Conservation (phyloP, 768 basidiomycete genomes). For the Russula virescens region DNA sequence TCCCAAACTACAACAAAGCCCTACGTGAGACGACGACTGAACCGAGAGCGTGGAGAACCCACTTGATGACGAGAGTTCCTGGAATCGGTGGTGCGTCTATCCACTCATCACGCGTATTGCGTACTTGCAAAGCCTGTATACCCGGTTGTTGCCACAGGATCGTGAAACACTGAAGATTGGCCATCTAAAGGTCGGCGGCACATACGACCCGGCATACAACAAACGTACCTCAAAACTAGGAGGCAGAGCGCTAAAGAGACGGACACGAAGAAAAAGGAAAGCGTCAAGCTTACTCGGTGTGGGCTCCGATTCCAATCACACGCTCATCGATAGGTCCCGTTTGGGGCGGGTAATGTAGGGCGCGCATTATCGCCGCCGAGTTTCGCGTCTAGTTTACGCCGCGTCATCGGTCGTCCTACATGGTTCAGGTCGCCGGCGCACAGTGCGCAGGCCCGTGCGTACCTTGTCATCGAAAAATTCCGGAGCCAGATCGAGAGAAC, state of each 20-base stretch:
- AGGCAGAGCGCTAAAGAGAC: background rate
- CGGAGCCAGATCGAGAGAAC: constrained; percentile 56
- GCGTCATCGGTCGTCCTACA: background rate
- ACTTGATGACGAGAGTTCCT: constrained; percentile 87
- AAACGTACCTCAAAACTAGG: constrained; percentile 40
- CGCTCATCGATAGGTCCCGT: constrained; percentile 51
- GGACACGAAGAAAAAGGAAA: constrained; percentile 24
- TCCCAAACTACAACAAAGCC: constrained; percentile 47
- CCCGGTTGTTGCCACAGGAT: constrained; percentile 77
- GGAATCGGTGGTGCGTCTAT: constrained; percentile 72
- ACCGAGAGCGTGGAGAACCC: constrained; percentile 20
- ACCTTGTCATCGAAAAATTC: constrained; percentile 67
- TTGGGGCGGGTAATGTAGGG: constrained; percentile 76
- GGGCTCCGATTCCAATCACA: constrained; percentile 81
- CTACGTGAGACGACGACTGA: constrained; percentile 23
- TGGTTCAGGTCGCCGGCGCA: too few species aligned
- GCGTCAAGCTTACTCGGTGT: constrained; percentile 54
- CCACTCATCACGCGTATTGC: constrained; percentile 75
- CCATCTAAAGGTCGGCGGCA: background rate
- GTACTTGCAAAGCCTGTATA: constrained; percentile 73
- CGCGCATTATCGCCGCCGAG: constrained; percentile 58
- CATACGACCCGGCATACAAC: background rate
- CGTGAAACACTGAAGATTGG: constrained; percentile 61
- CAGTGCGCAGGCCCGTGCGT: background rate
- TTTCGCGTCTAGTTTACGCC: constrained; percentile 43